Evolutionary conservation across 2,329 filamentous ascomycete genomes (phyloP).

Genomic region (Penicillium brevicompactum): DNA sequence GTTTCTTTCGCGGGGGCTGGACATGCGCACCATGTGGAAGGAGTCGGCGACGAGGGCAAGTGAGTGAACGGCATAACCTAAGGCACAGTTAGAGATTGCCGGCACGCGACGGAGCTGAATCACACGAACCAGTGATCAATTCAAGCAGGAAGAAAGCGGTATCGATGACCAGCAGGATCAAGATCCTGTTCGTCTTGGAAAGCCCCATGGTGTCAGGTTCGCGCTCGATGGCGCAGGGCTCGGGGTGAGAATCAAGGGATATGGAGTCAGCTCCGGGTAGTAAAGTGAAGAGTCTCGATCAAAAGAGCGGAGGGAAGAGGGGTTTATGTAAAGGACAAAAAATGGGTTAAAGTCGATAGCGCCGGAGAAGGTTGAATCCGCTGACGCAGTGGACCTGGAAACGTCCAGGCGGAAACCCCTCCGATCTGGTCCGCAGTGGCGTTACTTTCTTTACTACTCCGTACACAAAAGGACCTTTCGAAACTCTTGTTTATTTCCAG

Average conservation of each 20-base stretch:
- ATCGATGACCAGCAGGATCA: conserved; percentile 90
- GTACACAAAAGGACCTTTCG: no score
- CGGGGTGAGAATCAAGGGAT: conserved; percentile 2
- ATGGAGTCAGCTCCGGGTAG: background rate
- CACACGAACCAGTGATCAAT: conserved; percentile 66
- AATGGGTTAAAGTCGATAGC: conserved; percentile 2
- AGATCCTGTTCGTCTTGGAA: conserved; percentile 90
- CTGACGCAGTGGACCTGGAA: conserved; percentile 19
- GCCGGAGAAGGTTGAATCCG: conserved; percentile 1
- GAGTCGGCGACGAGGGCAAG: conserved; percentile 93
- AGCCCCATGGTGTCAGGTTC: conserved; percentile 65
- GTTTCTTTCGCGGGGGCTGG: background rate
- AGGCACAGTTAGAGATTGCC: conserved; percentile 15
- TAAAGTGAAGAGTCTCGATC: background rate
- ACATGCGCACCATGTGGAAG: conserved; percentile 82
- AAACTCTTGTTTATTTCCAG: background rate
- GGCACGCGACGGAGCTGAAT: background rate
- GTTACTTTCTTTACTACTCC: conserved; percentile 1
- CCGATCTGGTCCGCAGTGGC: conserved; percentile 20
- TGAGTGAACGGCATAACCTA: conserved; percentile 81
- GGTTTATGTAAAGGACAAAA: conserved; percentile 2
- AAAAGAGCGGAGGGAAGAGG: background rate
- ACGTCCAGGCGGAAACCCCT: conserved; percentile 19
- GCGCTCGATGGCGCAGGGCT: conserved; percentile 28
- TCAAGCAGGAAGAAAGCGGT: conserved; percentile 87